Percentiles rank a stretch among this genome's conserved stretches.
These are phyloP conservation scores for Yarrowia porcina DNA, from an alignment of 805 yeast genomes.

Conservation along the genomic window DNA sequence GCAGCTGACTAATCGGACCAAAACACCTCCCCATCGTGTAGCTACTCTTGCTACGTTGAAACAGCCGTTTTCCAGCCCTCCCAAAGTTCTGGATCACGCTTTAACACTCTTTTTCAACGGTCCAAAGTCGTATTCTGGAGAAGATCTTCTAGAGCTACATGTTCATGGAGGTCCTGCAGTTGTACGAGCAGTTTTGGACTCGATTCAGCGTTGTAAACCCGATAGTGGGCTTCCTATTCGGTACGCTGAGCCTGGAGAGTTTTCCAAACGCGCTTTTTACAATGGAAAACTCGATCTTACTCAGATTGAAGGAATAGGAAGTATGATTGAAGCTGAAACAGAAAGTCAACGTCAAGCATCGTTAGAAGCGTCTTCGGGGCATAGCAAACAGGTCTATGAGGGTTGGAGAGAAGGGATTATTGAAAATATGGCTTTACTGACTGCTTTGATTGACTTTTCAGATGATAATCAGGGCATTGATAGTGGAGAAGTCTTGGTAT, in stretches of 20 bases:
- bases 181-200: constrained; percentile 59
- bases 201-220: constrained; percentile 45
- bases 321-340: constrained; percentile 89
- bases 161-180: constrained; percentile 93
- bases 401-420: constrained; percentile 68
- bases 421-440: constrained; percentile 63
- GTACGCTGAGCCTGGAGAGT: constrained; percentile 92
- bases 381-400: constrained; percentile 51
- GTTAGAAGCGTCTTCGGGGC: constrained; percentile 67
- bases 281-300: constrained; percentile 84
- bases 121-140: constrained; percentile 89
- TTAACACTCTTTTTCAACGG: constrained; percentile 62
- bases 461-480: constrained; percentile 86
- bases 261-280: constrained; percentile 78
- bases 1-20: constrained; percentile 43
- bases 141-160: constrained; percentile 85
- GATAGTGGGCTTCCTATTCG: constrained; percentile 50
- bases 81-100: constrained; percentile 67
- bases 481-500: constrained; percentile 49
- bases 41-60: constrained; percentile 61
- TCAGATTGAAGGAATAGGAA: constrained; percentile 85
- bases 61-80: constrained; percentile 36
- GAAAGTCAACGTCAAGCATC: constrained; percentile 81
- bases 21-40: constrained; percentile 47
- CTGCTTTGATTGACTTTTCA: constrained; percentile 92